Base-by-base conservation (phyloP, 2,329 filamentous ascomycete species). In the Periconia sp. region DNA sequence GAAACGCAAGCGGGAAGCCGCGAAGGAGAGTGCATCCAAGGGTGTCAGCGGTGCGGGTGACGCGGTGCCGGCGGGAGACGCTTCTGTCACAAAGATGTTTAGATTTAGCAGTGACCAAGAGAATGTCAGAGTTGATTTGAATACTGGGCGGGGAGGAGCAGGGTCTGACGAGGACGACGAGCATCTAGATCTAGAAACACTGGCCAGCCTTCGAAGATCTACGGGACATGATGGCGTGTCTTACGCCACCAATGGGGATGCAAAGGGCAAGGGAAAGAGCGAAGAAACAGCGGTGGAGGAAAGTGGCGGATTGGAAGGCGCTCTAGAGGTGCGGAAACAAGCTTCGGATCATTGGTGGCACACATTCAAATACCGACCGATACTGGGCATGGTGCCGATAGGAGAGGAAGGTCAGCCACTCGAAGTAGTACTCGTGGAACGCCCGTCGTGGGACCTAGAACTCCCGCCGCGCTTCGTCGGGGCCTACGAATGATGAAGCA, bases 301-400 rank as follows among this genome's bases (percentile, higher is more conserved):
- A 16, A 48, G 50, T 26, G 54, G 50, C 3, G 54, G 53, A 38
- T 44, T 44, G 38, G 38, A 50, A 39, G 43, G 50, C 43, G 41
- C 41, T 42, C 50, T 52, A 36, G 58, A 40, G 43, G 56, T 58
- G 46, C 56, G 45, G 37, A 46, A 39, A 34, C 55, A 40, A n/a
- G 50, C 43, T 15, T 30, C 33, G 12, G 57, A 66, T 32, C 59
- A 66, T 37, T 81, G 76, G 73, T 97, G 91, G 89, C 83, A 86
- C 65, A 95, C 92, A 4, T 91, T 88, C 78, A 95, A 95, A 71
- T 99, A 97, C 72, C 82, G 92, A 45, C 89, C 92, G n/a, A 91
- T 99, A 57, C 77, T 99, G 48, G 94, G 92, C 4, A 79, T 87
- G 31, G 78, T 84, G 15, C 78, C 81, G 13, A 70, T 87, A 22